Conservation (phyloP, 1,284 basidiomycete genomes). For the Jaminaea rosea region DNA sequence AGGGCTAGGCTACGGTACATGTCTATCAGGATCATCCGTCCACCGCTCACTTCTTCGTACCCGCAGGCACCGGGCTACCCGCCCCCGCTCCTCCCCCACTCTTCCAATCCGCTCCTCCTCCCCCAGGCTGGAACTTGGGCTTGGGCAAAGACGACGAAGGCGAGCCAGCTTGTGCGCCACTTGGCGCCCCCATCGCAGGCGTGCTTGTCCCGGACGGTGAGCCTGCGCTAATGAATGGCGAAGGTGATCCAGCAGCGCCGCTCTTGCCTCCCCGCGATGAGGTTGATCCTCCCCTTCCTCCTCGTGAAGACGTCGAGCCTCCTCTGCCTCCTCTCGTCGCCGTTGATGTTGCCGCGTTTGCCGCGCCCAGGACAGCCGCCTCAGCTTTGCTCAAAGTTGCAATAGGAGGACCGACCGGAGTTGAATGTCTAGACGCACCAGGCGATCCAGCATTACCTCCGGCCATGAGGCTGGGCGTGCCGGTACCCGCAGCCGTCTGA, state of each 20-base stretch:
- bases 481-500: background rate
- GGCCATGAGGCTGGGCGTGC: background rate
- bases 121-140: slow-evolving; percentile 1
- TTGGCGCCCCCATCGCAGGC: background rate
- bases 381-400: too few species aligned
- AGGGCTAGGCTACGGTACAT: too few species aligned
- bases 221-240: background rate
- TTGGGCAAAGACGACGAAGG: background rate
- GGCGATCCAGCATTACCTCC: background rate
- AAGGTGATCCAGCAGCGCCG: background rate
- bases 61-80: too few species aligned
- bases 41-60: too few species aligned
- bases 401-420: too few species aligned
- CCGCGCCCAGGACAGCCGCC: too few species aligned
- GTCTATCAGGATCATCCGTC: too few species aligned
- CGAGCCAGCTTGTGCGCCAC: background rate
- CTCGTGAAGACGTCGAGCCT: background rate
- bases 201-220: background rate
- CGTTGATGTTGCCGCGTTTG: too few species aligned
- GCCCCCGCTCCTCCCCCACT: too few species aligned
- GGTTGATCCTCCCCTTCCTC: background rate
- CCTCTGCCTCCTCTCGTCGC: too few species aligned
- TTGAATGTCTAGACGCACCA: too few species aligned
- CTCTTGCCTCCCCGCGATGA: too few species aligned
- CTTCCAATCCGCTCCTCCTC: background rate